Conservation (phyloP, 1,284 basidiomycete genomes). For the Neolentinus lepideus region DNA sequence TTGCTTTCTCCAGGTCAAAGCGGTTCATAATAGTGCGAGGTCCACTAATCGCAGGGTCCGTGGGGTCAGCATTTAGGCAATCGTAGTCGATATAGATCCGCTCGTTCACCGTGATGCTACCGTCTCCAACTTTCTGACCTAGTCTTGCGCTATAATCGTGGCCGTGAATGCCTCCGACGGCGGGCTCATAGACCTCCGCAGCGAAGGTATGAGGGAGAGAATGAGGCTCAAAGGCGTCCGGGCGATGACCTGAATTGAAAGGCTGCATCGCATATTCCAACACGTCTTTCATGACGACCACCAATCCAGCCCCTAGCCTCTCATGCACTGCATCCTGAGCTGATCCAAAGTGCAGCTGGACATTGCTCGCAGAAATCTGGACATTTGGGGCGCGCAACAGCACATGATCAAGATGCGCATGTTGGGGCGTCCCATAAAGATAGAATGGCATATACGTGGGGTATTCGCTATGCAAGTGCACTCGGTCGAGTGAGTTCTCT, state of each 20-base stretch:
- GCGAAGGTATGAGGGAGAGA: neutral
- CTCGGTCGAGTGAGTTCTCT: constrained; percentile 16
- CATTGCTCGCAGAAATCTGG: constrained; percentile 26
- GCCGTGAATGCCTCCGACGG: neutral
- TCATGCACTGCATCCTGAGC: neutral
- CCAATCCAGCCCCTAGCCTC: constrained; percentile 17
- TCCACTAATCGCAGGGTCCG: neutral
- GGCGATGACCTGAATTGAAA: constrained; percentile 9
- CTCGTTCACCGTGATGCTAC: neutral
- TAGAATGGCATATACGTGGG: constrained; percentile 32
- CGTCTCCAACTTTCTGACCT: neutral
- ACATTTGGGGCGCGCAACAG: constrained; percentile 30
- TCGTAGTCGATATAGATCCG: neutral
- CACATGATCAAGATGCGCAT: constrained; percentile 32
- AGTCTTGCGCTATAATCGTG: neutral
- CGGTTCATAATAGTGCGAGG: neutral
- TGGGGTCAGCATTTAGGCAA: neutral
- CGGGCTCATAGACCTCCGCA: neutral
- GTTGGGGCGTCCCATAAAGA: constrained; percentile 26
- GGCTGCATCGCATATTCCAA: constrained; percentile 26
- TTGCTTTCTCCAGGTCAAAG: neutral
- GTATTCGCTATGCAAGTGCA: constrained; percentile 17
- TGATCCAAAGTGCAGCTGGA: constrained; percentile 16
- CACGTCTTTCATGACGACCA: constrained; percentile 14
- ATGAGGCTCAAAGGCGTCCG: constrained; percentile 9